These are phyloP conservation scores for Oemleria cerasiformis DNA, from an alignment of 306 rosid genomes.

Conservation along the genomic window DNA sequence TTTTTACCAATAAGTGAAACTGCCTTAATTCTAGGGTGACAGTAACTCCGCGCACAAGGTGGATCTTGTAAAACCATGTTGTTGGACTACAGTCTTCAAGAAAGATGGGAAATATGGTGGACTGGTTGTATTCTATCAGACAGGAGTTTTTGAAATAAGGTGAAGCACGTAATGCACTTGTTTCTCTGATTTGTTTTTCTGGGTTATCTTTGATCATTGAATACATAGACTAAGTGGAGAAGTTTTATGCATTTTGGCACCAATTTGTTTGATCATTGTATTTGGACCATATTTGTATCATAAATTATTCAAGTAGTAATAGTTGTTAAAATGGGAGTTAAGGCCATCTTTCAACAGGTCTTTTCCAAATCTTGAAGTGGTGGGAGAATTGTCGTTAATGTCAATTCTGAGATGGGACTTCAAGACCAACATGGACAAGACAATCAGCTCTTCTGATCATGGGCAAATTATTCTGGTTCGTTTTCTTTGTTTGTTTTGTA, in stretches of 20 bases:
- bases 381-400: constrained; percentile 58
- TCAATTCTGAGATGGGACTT: constrained; percentile 76
- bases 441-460: constrained; percentile 58
- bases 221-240: constrained; percentile 5
- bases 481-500: constrained; percentile 17
- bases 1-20: constrained; percentile 29
- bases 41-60: constrained; percentile 48
- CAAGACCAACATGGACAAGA: constrained; percentile 60
- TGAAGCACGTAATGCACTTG: constrained; percentile 32
- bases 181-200: constrained; percentile 14
- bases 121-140: constrained; percentile 58
- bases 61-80: constrained; percentile 55
- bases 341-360: constrained; percentile 50
- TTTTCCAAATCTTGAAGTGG: constrained; percentile 66
- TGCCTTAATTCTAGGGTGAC: constrained; percentile 48
- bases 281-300: not conserved
- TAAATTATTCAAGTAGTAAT: constrained; percentile 12
- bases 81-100: constrained; percentile 69
- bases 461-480: constrained; percentile 83
- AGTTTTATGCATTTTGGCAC: constrained; percentile 17
- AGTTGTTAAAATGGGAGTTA: constrained; percentile 15
- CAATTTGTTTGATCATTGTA: constrained; percentile 10
- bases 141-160: constrained; percentile 85
- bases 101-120: constrained; percentile 60
- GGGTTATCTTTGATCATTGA: constrained; percentile 7